Percentiles rank a stretch among this genome's conserved stretches.
phyloP scores from a whole-genome alignment of 257 asterid species.

The Penstemon newberryi region DNA sequence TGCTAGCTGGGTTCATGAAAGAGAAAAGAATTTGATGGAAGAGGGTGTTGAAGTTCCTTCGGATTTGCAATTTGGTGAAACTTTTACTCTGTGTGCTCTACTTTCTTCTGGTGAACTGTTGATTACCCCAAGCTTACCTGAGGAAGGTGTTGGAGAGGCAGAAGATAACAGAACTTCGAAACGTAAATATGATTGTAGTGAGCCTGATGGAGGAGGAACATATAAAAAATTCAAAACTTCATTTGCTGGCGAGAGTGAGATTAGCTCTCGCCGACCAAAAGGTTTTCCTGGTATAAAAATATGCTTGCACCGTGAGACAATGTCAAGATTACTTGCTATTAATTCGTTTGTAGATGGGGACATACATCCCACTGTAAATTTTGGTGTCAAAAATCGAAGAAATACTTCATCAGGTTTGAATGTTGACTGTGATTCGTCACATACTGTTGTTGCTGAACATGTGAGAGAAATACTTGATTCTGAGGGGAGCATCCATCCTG shows the following conservation, averaged over 20 bases:
- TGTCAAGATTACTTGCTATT: constrained; percentile 53
- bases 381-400: constrained; percentile 34
- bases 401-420: constrained; percentile 28
- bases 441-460: constrained; percentile 37
- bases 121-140: constrained; percentile 67
- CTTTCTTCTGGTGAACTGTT: constrained; percentile 69
- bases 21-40: constrained; percentile 66
- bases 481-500: constrained; percentile 34
- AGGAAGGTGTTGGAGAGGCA: constrained; percentile 89
- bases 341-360: constrained; percentile 49
- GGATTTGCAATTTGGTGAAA: constrained; percentile 88
- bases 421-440: constrained; percentile 29
- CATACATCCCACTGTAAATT: constrained; percentile 20
- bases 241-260: constrained; percentile 67
- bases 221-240: constrained; percentile 58
- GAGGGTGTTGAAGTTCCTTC: constrained; percentile 67
- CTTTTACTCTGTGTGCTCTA: constrained; percentile 65
- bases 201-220: constrained; percentile 44
- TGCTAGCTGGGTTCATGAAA: constrained; percentile 73
- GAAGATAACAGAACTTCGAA: constrained; percentile 78
- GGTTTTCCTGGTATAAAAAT: constrained; percentile 91
- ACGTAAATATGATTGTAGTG: constrained; percentile 51
- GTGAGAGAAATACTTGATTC: constrained; percentile 41
- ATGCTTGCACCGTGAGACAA: constrained; percentile 51
- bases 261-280: constrained; percentile 76